phyloP scores from a whole-genome alignment of 1,284 basidiomycete species.

The Gomphus bonarii region DNA sequence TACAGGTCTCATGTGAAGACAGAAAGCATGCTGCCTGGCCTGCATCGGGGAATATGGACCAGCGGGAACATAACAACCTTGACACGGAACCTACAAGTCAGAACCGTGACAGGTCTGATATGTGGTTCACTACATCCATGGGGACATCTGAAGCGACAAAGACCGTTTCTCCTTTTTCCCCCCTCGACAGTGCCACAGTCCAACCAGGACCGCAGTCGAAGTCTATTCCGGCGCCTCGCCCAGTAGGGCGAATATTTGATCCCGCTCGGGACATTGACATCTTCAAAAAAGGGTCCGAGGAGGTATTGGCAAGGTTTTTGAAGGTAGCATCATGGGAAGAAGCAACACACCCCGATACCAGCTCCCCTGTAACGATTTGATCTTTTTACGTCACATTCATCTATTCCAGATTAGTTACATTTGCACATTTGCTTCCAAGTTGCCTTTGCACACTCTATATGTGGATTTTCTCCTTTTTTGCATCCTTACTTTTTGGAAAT shows the following conservation, averaged over 20 bases:
- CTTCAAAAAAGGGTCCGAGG: conserved; percentile 75
- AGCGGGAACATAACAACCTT: too few relatives aligned
- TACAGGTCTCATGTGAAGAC: conserved; percentile 34
- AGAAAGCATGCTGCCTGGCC: not conserved
- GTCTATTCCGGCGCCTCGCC: conserved; percentile 18
- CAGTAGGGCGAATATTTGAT: conserved; percentile 57
- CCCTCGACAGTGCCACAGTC: conserved; percentile 11
- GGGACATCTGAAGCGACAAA: not conserved
- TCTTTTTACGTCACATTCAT: not conserved
- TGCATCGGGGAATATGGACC: not conserved
- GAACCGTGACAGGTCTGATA: not conserved
- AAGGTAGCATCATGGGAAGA: conserved; percentile 64
- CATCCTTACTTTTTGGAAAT: not conserved
- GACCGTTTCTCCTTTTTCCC: conserved; percentile 10
- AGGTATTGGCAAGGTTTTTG: conserved; percentile 70
- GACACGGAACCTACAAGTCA: too few relatives aligned
- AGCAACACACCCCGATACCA: conserved; percentile 19
- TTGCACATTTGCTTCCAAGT: too few relatives aligned
- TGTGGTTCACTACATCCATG: not conserved
- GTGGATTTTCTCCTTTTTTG: not conserved
- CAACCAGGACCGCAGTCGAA: conserved; percentile 12
- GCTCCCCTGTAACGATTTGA: not conserved
- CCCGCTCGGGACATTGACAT: conserved; percentile 69
- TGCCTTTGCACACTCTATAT: not conserved
- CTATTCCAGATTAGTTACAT: not conserved